Percentiles rank a stretch among this genome's conserved stretches.
These are phyloP conservation scores for Colletotrichum gloeosporioides DNA, from an alignment of 2,329 filamentous ascomycete genomes.

Conservation along the genomic window DNA sequence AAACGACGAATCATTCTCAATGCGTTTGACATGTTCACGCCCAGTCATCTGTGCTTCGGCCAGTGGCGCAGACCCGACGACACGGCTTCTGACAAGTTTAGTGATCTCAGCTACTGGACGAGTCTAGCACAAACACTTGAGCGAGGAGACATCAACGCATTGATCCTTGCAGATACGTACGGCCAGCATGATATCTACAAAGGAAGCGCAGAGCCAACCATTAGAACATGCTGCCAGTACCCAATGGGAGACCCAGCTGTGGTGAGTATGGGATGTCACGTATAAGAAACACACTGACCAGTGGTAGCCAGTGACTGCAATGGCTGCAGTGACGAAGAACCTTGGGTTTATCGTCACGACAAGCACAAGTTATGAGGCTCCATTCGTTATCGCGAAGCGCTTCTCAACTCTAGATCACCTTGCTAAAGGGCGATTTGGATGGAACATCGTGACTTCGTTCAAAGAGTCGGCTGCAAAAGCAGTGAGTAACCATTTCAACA, in stretches of 20 bases:
- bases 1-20: conserved; percentile 2
- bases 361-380: conserved; percentile 66
- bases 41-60: conserved; percentile 1
- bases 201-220: conserved; percentile 60
- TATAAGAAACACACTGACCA: neutral
- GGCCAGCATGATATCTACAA: conserved; percentile 62
- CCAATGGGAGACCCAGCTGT: conserved; percentile 69
- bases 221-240: conserved; percentile 67
- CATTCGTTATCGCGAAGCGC: conserved; percentile 65
- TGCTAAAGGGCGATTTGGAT: conserved; percentile 64
- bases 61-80: conserved; percentile 6
- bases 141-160: conserved; percentile 64
- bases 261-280: conserved; percentile 34
- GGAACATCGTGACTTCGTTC: conserved; percentile 69
- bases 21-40: conserved; percentile 6
- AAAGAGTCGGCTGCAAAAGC: conserved; percentile 55
- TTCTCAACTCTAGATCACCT: conserved; percentile 69
- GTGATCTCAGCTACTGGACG: conserved; percentile 59
- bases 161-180: conserved; percentile 64
- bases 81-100: neutral
- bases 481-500: neutral
- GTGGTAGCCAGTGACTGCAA: conserved; percentile 41
- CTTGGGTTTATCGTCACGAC: conserved; percentile 67
- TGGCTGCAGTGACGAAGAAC: conserved; percentile 71
- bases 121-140: conserved; percentile 68